Conservation (phyloP, 768 basidiomycete species). For the Lyophyllum shimeji region DNA sequence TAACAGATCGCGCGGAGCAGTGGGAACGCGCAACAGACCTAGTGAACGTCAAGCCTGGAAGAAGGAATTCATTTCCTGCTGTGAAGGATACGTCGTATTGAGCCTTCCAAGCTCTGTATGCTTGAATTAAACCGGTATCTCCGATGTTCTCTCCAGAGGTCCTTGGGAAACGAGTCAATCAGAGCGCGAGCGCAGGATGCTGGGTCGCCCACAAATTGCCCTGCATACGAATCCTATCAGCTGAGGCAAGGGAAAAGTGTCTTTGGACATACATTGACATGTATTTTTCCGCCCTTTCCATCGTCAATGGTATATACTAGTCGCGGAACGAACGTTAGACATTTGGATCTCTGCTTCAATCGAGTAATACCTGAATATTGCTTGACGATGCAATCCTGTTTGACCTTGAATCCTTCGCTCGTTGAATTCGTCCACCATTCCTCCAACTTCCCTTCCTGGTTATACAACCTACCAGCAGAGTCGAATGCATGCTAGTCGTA, state of each 20-base stretch:
- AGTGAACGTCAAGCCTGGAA: slow-evolving; percentile 80
- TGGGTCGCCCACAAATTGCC: slow-evolving; percentile 63
- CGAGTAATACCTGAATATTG: slow-evolving; percentile 72
- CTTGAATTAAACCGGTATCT: slow-evolving; percentile 80
- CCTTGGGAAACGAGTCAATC: slow-evolving; percentile 35
- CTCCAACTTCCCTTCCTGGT: slow-evolving; percentile 82
- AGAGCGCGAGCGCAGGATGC: neutral
- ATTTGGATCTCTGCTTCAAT: neutral
- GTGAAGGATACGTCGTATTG: slow-evolving; percentile 62
- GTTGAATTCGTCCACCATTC: slow-evolving; percentile 95
- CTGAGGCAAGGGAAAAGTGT: neutral
- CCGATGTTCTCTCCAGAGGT: slow-evolving; percentile 94
- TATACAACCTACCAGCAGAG: slow-evolving; percentile 86
- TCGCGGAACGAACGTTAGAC: slow-evolving; percentile 1
- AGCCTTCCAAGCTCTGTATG: slow-evolving; percentile 89
- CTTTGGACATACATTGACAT: slow-evolving; percentile 70
- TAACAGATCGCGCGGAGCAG: neutral
- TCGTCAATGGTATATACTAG: slow-evolving; percentile 82
- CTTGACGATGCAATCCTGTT: slow-evolving; percentile 85
- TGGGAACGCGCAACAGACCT: slow-evolving; percentile 39
- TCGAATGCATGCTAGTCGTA: slow-evolving; percentile 79
- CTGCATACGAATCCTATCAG: slow-evolving; percentile 32
- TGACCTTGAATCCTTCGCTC: slow-evolving; percentile 76
- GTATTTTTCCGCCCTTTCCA: slow-evolving; percentile 77
- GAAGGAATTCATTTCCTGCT: slow-evolving; percentile 63